These are phyloP conservation scores for Agrocybe praecox DNA, from an alignment of 768 basidiomycete genomes.

Conservation along the genomic window DNA sequence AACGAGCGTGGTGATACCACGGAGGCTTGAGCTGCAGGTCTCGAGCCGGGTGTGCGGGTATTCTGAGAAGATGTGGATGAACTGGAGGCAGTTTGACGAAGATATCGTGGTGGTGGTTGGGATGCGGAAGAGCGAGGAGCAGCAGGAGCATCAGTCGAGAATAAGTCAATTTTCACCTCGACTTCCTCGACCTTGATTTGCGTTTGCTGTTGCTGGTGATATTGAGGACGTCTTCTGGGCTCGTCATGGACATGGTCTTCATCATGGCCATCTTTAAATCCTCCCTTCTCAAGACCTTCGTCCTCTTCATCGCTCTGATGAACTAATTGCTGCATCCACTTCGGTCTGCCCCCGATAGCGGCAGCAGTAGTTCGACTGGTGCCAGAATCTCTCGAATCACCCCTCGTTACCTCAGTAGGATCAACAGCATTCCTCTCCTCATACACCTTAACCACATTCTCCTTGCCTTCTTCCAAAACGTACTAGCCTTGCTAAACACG, in stretches of 20 bases:
- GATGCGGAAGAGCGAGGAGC: too few relatives aligned
- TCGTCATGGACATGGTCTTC: conserved; percentile 20
- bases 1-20: too few relatives aligned
- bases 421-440: conserved; percentile 62
- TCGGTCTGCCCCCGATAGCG: conserved; percentile 32
- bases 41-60: too few relatives aligned
- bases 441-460: conserved; percentile 76
- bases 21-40: too few relatives aligned
- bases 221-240: not conserved
- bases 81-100: too few relatives aligned
- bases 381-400: conserved; percentile 20
- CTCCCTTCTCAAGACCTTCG: conserved; percentile 42
- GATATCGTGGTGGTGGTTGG: too few relatives aligned
- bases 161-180: conserved; percentile 29
- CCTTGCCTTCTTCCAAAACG: conserved; percentile 87
- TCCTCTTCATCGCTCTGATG: conserved; percentile 24
- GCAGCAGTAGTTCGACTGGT: conserved; percentile 14
- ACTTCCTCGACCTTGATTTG: not conserved
- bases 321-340: conserved; percentile 64
- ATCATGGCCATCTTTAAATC: conserved; percentile 32
- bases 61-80: too few relatives aligned
- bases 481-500: conserved; percentile 82
- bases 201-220: too few relatives aligned
- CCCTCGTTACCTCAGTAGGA: not conserved
- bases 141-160: conserved; percentile 16